Evolutionary conservation across 345 rosid genomes (phyloP).

Genomic region (Nephelium lappaceum): DNA sequence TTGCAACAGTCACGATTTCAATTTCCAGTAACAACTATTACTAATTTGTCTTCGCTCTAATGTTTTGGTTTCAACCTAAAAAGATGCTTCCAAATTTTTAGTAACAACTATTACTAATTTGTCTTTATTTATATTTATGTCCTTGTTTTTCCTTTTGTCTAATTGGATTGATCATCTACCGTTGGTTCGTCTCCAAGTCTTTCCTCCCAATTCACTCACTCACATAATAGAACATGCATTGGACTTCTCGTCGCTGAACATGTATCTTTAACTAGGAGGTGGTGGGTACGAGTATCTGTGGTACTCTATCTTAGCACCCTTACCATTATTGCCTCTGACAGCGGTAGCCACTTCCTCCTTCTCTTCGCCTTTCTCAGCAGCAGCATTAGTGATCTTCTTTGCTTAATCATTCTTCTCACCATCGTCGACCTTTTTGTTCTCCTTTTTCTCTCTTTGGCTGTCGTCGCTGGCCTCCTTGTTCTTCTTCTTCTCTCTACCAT

Average conservation of each 20-base stretch:
- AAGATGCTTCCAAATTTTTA: constrained; percentile 27
- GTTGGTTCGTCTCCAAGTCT: background rate
- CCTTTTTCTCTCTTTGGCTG: constrained; percentile 12
- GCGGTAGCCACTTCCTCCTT: constrained; percentile 15
- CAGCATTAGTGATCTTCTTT: constrained; percentile 18
- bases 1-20: too few relatives aligned
- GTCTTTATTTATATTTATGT: constrained; percentile 34
- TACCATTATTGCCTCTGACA: constrained; percentile 16
- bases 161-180: background rate
- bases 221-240: too few relatives aligned
- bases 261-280: background rate
- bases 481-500: constrained; percentile 13
- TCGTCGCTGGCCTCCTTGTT: background rate
- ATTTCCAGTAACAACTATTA: too few relatives aligned
- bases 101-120: background rate
- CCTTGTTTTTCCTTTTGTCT: background rate
- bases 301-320: constrained; percentile 48
- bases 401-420: too few relatives aligned
- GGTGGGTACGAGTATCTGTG: constrained; percentile 37
- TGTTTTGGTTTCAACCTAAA: background rate
- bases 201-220: constrained; percentile 32
- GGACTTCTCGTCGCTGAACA: too few relatives aligned
- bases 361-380: constrained; percentile 24
- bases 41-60: too few relatives aligned
- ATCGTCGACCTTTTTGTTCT: background rate